These are phyloP conservation scores for Pseudonitzschia pungens DNA, from an alignment of 108 stramenopile species.

Conservation along the genomic window DNA sequence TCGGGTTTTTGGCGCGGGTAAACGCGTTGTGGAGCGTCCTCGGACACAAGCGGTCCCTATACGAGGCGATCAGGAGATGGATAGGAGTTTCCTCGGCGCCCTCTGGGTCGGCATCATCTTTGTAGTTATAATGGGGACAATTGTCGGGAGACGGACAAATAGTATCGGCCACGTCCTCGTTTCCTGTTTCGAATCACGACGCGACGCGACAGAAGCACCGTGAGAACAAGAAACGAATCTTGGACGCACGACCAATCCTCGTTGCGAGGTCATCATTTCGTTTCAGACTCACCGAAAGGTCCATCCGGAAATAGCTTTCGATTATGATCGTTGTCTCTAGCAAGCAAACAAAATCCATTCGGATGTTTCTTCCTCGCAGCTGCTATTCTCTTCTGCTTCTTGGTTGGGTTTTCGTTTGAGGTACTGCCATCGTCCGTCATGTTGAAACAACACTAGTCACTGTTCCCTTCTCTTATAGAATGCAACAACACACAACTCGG, in stretches of 20 bases:
- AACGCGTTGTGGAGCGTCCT: constrained; percentile 69
- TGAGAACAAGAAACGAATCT: background rate
- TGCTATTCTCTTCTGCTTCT: background rate
- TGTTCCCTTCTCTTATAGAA: too few species aligned
- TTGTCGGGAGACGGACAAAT: constrained; percentile 15
- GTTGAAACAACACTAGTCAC: too few species aligned
- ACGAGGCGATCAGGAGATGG: constrained; percentile 43
- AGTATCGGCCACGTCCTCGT: constrained; percentile 11
- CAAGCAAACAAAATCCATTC: constrained; percentile 29
- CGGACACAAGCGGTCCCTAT: constrained; percentile 72
- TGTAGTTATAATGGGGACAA: constrained; percentile 37
- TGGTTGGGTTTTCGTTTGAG: too few species aligned
- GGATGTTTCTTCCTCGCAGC: constrained; percentile 10
- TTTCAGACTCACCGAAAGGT: constrained; percentile 21
- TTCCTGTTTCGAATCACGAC: background rate
- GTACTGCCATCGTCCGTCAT: too few species aligned
- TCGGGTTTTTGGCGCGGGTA: constrained; percentile 50
- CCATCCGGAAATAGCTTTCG: constrained; percentile 31
- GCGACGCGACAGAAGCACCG: background rate
- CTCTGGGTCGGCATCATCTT: constrained; percentile 3
- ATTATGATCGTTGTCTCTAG: constrained; percentile 29
- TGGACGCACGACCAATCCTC: background rate
- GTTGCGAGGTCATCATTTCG: background rate
- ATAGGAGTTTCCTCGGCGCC: constrained; percentile 21
- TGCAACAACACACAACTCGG: too few species aligned